These are phyloP conservation scores for Pseudonitzschia delicatissima DNA, from an alignment of 108 stramenopile genomes.

Conservation along the genomic window DNA sequence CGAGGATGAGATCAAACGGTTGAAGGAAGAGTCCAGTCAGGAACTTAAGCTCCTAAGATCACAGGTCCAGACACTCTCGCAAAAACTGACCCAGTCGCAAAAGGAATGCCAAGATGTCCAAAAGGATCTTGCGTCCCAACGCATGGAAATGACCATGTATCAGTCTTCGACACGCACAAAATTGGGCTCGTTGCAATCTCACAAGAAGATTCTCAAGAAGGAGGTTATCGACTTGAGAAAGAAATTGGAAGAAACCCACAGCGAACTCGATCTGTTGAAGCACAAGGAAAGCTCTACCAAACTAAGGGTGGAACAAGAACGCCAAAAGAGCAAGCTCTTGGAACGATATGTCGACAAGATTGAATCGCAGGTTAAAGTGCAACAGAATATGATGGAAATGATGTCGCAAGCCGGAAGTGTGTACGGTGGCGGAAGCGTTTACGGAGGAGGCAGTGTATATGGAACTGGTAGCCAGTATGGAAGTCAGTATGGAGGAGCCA, in stretches of 20 bases:
- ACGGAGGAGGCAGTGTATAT: neutral
- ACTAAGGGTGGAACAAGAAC: slow-evolving; percentile 53
- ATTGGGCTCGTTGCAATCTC: slow-evolving; percentile 62
- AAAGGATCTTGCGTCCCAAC: slow-evolving; percentile 68
- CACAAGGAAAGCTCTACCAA: slow-evolving; percentile 56
- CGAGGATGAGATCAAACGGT: slow-evolving; percentile 41
- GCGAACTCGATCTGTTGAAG: slow-evolving; percentile 49
- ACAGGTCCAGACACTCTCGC: slow-evolving; percentile 44
- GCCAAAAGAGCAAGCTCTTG: slow-evolving; percentile 61
- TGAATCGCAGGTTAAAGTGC: slow-evolving; percentile 82
- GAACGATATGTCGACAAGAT: slow-evolving; percentile 79
- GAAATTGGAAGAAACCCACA: slow-evolving; percentile 65
- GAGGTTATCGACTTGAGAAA: slow-evolving; percentile 80
- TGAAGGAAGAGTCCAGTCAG: slow-evolving; percentile 48
- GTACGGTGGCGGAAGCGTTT: slow-evolving; percentile 36
- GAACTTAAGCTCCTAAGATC: slow-evolving; percentile 39
- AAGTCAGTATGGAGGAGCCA: slow-evolving; percentile 1
- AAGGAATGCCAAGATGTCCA: slow-evolving; percentile 63
- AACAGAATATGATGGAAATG: slow-evolving; percentile 91
- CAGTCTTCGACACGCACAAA: slow-evolving; percentile 71
- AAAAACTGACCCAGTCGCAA: slow-evolving; percentile 47
- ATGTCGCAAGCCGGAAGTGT: slow-evolving; percentile 59
- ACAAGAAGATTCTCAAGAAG: slow-evolving; percentile 86
- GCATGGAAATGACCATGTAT: slow-evolving; percentile 81
- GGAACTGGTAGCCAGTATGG: neutral